Evolutionary conservation across 169 alveolate genomes (phyloP).

Genomic region (Amoebophrya sp.): DNA sequence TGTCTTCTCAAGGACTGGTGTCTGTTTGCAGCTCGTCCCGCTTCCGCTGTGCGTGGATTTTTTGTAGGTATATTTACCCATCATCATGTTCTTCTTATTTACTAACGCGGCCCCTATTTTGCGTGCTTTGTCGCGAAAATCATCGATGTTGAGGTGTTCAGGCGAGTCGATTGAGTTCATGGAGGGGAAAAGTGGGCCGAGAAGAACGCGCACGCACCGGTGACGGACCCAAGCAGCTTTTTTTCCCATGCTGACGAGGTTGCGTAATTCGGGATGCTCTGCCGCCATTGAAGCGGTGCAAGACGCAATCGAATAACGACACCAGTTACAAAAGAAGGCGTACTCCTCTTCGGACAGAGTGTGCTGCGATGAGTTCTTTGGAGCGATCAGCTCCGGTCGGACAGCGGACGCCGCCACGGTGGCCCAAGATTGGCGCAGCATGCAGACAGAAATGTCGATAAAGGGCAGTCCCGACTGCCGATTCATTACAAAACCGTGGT

Average conservation of each 20-base stretch:
- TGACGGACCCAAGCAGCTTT: background rate
- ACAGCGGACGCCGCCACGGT: background rate
- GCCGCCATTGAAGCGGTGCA: background rate
- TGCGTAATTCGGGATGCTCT: background rate
- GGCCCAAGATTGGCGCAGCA: background rate
- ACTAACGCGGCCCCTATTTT: background rate
- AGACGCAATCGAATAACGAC: background rate
- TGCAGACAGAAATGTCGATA: background rate
- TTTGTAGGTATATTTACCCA: too few relatives aligned
- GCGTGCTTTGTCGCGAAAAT: background rate
- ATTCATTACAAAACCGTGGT: background rate
- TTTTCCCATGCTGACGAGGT: background rate
- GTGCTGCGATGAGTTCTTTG: background rate
- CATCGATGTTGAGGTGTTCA: background rate
- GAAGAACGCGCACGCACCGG: background rate
- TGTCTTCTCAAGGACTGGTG: background rate
- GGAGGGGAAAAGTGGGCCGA: background rate
- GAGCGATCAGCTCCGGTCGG: background rate
- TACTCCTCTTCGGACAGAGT: background rate
- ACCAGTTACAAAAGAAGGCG: background rate
- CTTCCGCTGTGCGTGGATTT: too few relatives aligned
- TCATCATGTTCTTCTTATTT: background rate
- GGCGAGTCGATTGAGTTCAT: background rate
- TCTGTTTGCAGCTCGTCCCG: background rate
- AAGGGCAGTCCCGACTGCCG: constrained; percentile 6